Percentiles rank a stretch among this genome's conserved stretches.
Evolutionary conservation across 1,284 basidiomycete genomes (phyloP).

Genomic region (Trichosporon inkin): DNA sequence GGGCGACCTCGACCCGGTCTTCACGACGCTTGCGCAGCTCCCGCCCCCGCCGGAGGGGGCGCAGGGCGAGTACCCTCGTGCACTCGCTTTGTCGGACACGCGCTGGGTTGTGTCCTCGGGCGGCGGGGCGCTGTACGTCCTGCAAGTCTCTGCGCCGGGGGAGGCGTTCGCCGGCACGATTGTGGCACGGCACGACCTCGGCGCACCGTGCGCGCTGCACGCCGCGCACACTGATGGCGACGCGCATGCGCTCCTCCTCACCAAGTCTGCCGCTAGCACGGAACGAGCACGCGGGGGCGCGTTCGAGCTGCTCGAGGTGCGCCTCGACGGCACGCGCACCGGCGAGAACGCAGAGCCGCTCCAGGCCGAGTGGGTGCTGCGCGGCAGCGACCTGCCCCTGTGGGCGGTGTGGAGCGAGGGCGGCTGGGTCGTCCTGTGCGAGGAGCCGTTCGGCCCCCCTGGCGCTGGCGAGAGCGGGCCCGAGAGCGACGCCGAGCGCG

Average conservation of each 20-base stretch:
- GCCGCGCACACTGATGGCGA: constrained; percentile 22
- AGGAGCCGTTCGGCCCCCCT: constrained; percentile 31
- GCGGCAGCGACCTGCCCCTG: constrained; percentile 67
- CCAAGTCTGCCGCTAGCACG: constrained; percentile 29
- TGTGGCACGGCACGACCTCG: constrained; percentile 58
- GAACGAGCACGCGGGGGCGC: constrained; percentile 17
- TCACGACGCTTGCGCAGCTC: constrained; percentile 60
- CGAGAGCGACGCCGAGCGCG: constrained; percentile 15
- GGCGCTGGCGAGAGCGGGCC: constrained; percentile 10
- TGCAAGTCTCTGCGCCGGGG: constrained; percentile 44
- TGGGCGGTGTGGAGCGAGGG: constrained; percentile 30
- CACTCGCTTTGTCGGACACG: constrained; percentile 56
- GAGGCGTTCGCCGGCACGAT: constrained; percentile 48
- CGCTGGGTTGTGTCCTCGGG: constrained; percentile 68
- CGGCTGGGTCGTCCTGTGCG: constrained; percentile 39
- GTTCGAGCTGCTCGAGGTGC: constrained; percentile 41
- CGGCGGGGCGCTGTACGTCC: constrained; percentile 62
- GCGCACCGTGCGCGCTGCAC: constrained; percentile 56
- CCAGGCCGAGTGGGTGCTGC: constrained; percentile 59
- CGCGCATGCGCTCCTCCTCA: constrained; percentile 28
- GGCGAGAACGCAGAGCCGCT: constrained; percentile 51
- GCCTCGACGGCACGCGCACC: constrained; percentile 20
- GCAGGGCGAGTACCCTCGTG: constrained; percentile 71
- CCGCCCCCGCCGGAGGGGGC: constrained; percentile 54
- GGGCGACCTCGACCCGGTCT: constrained; percentile 57